phyloP scores from a whole-genome alignment of 2,329 filamentous ascomycete species.

The Aspergillus oerlinghausenensis region DNA sequence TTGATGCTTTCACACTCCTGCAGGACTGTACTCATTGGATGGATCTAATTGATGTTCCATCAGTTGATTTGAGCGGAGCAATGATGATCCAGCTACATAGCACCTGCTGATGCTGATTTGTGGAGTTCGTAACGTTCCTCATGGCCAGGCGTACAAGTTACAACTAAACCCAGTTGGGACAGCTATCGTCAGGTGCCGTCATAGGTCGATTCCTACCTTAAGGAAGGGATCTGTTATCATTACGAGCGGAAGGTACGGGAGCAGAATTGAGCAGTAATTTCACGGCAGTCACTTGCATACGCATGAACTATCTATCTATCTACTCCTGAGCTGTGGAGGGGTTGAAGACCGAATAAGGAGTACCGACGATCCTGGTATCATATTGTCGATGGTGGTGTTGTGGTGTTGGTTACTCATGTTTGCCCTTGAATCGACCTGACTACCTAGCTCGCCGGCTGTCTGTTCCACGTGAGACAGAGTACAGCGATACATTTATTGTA shows the following conservation, averaged over 20 bases:
- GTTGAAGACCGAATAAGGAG: background rate
- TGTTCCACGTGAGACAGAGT: background rate
- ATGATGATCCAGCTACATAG: background rate
- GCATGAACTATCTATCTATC: background rate
- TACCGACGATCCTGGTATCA: background rate
- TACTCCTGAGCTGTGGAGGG: background rate
- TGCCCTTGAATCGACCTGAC: no score
- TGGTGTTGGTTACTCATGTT: background rate
- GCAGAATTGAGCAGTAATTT: background rate
- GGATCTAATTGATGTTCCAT: background rate
- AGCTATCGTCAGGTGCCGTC: background rate
- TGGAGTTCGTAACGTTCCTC: background rate
- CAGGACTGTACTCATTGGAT: no score
- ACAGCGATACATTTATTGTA: background rate
- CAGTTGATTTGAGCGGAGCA: background rate
- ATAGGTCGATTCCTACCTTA: background rate
- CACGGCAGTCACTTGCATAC: background rate
- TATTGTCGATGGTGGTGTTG: background rate
- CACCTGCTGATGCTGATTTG: background rate
- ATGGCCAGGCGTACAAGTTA: background rate
- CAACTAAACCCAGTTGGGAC: background rate
- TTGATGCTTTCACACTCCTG: background rate
- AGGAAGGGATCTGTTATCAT: background rate
- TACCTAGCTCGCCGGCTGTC: background rate
- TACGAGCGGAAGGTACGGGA: background rate